Evolutionary conservation across 768 basidiomycete genomes (phyloP).

Genomic region (Candolleomyces eurysporus): DNA sequence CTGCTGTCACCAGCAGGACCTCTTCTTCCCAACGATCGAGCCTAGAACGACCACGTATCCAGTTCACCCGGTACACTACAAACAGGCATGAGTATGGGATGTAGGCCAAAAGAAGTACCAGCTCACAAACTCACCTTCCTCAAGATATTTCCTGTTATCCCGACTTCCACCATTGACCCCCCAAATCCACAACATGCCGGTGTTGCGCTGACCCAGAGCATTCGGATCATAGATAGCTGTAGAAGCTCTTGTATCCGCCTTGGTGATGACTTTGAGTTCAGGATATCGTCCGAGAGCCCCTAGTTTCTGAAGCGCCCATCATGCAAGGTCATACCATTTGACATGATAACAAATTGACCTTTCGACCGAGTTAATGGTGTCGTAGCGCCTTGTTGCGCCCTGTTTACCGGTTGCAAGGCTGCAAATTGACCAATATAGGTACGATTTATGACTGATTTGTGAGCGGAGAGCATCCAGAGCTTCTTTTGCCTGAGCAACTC

Average conservation of each 20-base stretch:
- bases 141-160: neutral
- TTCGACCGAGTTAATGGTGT: neutral
- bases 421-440: neutral
- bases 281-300: neutral
- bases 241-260: neutral
- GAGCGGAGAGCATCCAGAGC: neutral
- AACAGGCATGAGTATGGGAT: neutral
- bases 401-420: neutral
- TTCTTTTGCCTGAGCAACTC: slow-evolving; percentile 1
- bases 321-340: neutral
- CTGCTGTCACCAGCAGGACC: neutral
- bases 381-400: neutral
- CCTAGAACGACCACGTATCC: neutral
- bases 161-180: neutral
- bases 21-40: neutral
- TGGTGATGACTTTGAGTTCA: neutral
- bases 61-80: neutral
- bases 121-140: neutral
- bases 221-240: neutral
- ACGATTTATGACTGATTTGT: neutral
- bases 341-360: neutral
- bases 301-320: neutral
- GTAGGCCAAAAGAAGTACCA: neutral
- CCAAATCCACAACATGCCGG: neutral
- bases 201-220: neutral